A percentile compares a stretch with the other conserved stretches of the same genome.
These are phyloP conservation scores for Silene noctiflora DNA, from an alignment of 179 eudicot genomes.

Conservation along the genomic window DNA sequence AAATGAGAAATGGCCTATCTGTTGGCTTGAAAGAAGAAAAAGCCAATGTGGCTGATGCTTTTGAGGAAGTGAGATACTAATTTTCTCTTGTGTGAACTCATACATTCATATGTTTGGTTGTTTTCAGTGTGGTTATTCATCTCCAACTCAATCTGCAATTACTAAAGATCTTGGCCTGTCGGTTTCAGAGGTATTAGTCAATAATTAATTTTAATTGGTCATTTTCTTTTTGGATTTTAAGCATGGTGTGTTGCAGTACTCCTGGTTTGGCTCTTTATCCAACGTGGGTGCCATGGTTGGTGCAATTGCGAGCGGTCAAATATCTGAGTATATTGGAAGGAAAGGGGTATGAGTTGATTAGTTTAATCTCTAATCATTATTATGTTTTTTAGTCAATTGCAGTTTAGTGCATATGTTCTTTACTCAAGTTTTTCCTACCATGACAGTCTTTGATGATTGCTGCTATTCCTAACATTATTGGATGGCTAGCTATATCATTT, in stretches of 20 bases:
- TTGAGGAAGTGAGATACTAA: no score
- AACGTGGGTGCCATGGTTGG: conserved; percentile 99
- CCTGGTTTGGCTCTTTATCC: conserved; percentile 81
- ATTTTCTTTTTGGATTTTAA: conserved; percentile 12
- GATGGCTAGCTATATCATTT: conserved; percentile 94
- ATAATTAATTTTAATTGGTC: not conserved
- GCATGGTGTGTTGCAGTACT: conserved; percentile 48
- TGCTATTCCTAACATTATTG: conserved; percentile 91
- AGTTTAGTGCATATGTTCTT: no score
- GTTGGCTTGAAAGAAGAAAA: no score
- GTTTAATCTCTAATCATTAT: not conserved
- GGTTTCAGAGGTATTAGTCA: conserved; percentile 66
- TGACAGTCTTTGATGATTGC: conserved; percentile 95
- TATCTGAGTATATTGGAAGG: conserved; percentile 91
- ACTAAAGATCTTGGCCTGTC: conserved; percentile 60
- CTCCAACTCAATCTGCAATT: conserved; percentile 83
- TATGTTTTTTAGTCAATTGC: not conserved
- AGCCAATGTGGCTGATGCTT: no score
- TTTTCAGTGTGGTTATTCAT: conserved; percentile 80
- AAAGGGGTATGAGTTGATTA: conserved; percentile 65
- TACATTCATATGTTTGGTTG: conserved; percentile 43
- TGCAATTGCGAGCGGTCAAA: conserved; percentile 94
- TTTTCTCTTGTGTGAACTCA: no score
- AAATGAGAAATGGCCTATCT: no score
- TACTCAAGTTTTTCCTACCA: conserved; percentile 12